These are phyloP conservation scores for Colletotrichum orchidophilum DNA, from an alignment of 2,329 filamentous ascomycete genomes.

Conservation along the genomic window DNA sequence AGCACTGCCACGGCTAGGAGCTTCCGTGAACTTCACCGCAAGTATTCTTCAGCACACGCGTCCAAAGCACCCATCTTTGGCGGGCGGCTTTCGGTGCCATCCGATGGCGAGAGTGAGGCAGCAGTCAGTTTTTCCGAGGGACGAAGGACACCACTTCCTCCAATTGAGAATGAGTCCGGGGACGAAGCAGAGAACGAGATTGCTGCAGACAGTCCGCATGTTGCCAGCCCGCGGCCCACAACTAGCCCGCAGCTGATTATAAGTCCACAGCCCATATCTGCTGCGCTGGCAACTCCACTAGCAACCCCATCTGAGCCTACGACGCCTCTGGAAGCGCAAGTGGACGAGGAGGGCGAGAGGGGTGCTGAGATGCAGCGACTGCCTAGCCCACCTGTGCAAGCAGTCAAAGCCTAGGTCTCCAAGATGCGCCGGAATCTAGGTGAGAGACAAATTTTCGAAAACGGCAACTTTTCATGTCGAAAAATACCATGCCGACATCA, in stretches of 20 bases:
- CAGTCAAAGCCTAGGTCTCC: constrained; percentile 43
- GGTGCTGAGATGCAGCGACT: constrained; percentile 39
- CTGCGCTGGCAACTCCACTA: neutral
- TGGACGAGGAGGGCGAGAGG: constrained; percentile 36
- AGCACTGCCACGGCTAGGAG: constrained; percentile 75
- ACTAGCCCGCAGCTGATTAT: constrained; percentile 6
- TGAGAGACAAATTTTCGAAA: neutral
- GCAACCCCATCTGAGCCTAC: neutral
- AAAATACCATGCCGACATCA: neutral
- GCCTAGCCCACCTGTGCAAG: constrained; percentile 43
- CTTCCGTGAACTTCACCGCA: constrained; percentile 69
- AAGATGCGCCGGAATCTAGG: neutral
- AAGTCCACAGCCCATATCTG: constrained; percentile 8
- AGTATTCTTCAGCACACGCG: constrained; percentile 64
- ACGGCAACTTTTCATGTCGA: neutral
- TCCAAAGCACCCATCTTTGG: constrained; percentile 52
- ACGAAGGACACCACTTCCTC: constrained; percentile 63
- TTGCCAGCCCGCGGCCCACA: constrained; percentile 2
- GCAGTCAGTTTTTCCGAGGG: constrained; percentile 70
- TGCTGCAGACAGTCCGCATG: neutral
- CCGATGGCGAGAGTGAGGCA: constrained; percentile 68
- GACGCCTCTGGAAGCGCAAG: neutral
- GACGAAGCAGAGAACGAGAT: constrained; percentile 29
- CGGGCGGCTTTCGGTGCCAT: constrained; percentile 56
- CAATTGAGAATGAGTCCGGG: constrained; percentile 54